Evolutionary conservation across 2,329 filamentous ascomycete genomes (phyloP).

Genomic region (Torrubiellomyces zombiae): DNA sequence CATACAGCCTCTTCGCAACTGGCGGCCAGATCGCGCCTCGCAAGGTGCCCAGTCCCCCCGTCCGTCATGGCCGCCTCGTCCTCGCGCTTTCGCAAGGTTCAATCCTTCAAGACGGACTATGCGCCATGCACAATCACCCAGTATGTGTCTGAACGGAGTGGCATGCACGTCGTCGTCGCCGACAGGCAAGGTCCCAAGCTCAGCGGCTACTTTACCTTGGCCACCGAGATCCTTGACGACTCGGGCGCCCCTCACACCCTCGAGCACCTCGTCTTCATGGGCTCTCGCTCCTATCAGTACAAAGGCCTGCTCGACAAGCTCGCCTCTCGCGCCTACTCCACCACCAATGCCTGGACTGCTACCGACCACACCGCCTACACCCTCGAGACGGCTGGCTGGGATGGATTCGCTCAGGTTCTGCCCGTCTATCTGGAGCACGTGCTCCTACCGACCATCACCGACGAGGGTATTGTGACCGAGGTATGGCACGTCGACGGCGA

Average conservation of each 20-base stretch:
- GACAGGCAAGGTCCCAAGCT: constrained; percentile 91
- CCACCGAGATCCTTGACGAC: constrained; percentile 95
- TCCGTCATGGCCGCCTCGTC: no score
- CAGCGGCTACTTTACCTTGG: constrained; percentile 84
- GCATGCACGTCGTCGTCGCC: constrained; percentile 85
- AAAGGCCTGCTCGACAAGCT: constrained; percentile 92
- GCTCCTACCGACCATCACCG: constrained; percentile 77
- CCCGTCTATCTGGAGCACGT: constrained; percentile 94
- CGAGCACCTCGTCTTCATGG: constrained; percentile 76
- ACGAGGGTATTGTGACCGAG: constrained; percentile 85
- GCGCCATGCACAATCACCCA: constrained; percentile 77
- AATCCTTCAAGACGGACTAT: constrained; percentile 80
- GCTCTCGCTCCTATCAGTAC: constrained; percentile 83
- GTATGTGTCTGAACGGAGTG: constrained; percentile 88
- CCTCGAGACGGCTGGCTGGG: constrained; percentile 88
- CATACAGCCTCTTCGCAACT: no score
- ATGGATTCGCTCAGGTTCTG: constrained; percentile 85
- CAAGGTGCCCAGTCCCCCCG: no score
- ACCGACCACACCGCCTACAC: constrained; percentile 96
- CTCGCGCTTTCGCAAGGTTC: constrained; percentile 63
- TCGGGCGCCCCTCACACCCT: constrained; percentile 80
- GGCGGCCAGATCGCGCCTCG: no score
- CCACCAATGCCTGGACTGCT: constrained; percentile 93
- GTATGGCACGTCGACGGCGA: constrained; percentile 90
- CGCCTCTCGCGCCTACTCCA: constrained; percentile 80